These are phyloP conservation scores for Monascus ruber DNA, from an alignment of 2,329 filamentous ascomycete species.

Conservation along the genomic window DNA sequence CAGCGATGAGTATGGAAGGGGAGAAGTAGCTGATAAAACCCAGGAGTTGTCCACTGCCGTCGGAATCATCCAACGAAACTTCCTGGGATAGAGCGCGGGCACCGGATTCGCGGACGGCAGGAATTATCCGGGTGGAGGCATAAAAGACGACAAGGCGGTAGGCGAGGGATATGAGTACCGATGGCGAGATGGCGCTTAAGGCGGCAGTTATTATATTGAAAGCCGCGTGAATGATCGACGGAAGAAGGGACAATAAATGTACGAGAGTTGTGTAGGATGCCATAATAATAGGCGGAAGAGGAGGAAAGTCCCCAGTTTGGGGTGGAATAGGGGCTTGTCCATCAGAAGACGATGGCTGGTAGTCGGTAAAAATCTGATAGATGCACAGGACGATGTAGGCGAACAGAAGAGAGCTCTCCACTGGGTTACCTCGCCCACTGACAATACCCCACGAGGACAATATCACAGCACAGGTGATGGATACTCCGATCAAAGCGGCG, in stretches of 20 bases:
- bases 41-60: conserved; percentile 67
- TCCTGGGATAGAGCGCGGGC: conserved; percentile 74
- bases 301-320: conserved; percentile 67
- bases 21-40: conserved; percentile 88
- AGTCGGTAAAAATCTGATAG: conserved; percentile 99
- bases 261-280: conserved; percentile 89
- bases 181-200: conserved; percentile 89
- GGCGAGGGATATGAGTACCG: conserved; percentile 85
- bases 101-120: conserved; percentile 77
- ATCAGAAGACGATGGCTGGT: conserved; percentile 64
- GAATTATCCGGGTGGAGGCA: conserved; percentile 88
- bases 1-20: conserved; percentile 84
- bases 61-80: conserved; percentile 72
- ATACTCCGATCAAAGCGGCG: conserved; percentile 81
- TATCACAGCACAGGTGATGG: conserved; percentile 85
- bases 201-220: conserved; percentile 82
- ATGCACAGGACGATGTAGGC: conserved; percentile 97
- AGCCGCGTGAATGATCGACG: conserved; percentile 68
- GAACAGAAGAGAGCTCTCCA: conserved; percentile 90
- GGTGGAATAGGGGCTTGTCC: conserved; percentile 42
- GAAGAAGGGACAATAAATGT: conserved; percentile 72
- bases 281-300: conserved; percentile 96
- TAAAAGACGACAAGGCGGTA: conserved; percentile 95
- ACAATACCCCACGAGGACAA: conserved; percentile 89
- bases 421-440: conserved; percentile 84